Evolutionary conservation across 352 stramenopile species (phyloP), one percentile per base, ranked within the genome.

Genomic region (Sclerospora graminicola): DNA sequence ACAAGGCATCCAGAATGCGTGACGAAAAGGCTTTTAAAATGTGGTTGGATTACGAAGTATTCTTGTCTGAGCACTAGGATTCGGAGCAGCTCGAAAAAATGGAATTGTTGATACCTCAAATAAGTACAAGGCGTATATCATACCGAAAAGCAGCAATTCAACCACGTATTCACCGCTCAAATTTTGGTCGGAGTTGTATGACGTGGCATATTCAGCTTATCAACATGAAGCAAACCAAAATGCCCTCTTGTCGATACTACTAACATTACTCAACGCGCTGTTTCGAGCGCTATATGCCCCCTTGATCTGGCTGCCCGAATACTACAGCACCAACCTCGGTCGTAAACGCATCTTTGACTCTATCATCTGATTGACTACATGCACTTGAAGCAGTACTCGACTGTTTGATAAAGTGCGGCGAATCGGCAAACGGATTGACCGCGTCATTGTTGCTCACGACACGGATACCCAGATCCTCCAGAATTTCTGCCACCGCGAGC

Each of bases 401-500:
- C 21, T 45, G 51, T 26, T 57, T 63, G 14, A 52, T 48, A 6
- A 43, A 41, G 16, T 77, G 59, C 8, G 56, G 66, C 8, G 52
- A 60, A 35, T 77, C 62, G 9, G 59, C 51, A 42, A 66, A 77
- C 30, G 59, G 45, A 39, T 74, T 73, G 14, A 55, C 40, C 15
- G 16, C 27, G 36, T n/a, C n/a, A n/a, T n/a, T n/a, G n/a, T n/a
- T n/a, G n/a, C n/a, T n/a, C n/a, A n/a, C n/a, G n/a, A n/a, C 58
- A n/a, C 69, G 41, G 5, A 93, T 66, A 9, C 50, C 62, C 11
- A 93, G 43, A 19, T 90, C 81, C 43, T 93, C 81, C 72, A 93
- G 87, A 51, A 90, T 89, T 54, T 93, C 81, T 60, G 88, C 89
- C 90, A n/a, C n/a, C n/a, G n/a, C n/a, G n/a, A n/a, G n/a, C n/a